A percentile compares a stretch with the other conserved stretches of the same genome.
These are phyloP conservation scores for Physaria fendleri DNA, from an alignment of 345 rosid species.

Conservation along the genomic window DNA sequence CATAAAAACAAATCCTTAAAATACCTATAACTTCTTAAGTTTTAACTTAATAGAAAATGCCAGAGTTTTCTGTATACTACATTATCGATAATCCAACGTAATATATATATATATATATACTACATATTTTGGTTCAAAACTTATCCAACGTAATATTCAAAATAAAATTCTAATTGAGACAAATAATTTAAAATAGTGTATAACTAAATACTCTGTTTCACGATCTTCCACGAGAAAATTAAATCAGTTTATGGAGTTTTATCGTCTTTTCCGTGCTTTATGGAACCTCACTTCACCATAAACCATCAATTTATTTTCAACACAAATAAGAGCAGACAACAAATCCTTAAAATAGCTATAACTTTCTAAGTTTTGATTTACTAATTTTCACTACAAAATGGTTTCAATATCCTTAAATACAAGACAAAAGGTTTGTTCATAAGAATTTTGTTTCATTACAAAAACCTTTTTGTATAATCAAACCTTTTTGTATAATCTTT, in stretches of 20 bases:
- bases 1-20: constrained; percentile 3
- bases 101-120: too few species aligned
- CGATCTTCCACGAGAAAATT: constrained; percentile 5
- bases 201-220: too few species aligned
- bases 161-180: too few species aligned
- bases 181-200: too few species aligned
- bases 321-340: neutral
- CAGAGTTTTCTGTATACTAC: too few species aligned
- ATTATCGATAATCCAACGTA: too few species aligned
- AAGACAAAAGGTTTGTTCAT: constrained; percentile 1
- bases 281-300: constrained; percentile 1
- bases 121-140: too few species aligned
- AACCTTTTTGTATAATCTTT: constrained; percentile 8
- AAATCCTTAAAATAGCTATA: constrained; percentile 6
- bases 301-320: constrained; percentile 18
- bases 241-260: constrained; percentile 17
- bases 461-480: neutral
- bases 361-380: constrained; percentile 11
- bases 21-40: constrained; percentile 4
- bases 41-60: constrained; percentile 15
- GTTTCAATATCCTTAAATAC: constrained; percentile 14
- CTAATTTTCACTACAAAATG: constrained; percentile 16
- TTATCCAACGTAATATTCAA: too few species aligned
- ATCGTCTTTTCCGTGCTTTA: constrained; percentile 8
- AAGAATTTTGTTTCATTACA: constrained; percentile 5